Conservation (phyloP, 768 basidiomycete genomes). For the Amyloporia xantha region DNA sequence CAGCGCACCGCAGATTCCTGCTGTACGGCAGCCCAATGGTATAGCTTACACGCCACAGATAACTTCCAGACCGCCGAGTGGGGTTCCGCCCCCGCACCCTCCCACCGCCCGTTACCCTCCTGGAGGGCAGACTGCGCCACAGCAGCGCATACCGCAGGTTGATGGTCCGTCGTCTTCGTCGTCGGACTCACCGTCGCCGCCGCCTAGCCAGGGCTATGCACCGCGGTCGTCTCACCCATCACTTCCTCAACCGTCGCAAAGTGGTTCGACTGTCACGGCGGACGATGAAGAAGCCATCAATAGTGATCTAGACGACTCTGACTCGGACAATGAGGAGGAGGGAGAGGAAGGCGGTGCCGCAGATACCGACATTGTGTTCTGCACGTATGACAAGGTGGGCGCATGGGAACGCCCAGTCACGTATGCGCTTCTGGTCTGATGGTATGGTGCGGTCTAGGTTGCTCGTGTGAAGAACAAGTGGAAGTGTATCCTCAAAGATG, state of each 20-base stretch:
- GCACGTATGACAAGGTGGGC: slow-evolving; percentile 94
- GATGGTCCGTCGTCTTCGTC: slow-evolving; percentile 59
- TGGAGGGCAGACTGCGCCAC: slow-evolving; percentile 1
- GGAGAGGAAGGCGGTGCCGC: slow-evolving; percentile 66
- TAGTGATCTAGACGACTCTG: slow-evolving; percentile 93
- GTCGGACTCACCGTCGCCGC: slow-evolving; percentile 66
- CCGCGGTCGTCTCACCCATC: slow-evolving; percentile 71
- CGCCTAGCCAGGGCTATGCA: slow-evolving; percentile 54
- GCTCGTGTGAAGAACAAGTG: slow-evolving; percentile 99
- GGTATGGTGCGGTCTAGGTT: slow-evolving; percentile 46
- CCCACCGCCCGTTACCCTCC: slow-evolving; percentile 18
- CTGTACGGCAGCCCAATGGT: slow-evolving; percentile 46
- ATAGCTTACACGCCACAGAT: slow-evolving; percentile 42
- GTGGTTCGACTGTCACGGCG: slow-evolving; percentile 29
- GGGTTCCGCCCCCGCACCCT: slow-evolving; percentile 12
- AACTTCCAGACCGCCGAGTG: slow-evolving; percentile 9
- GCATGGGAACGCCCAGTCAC: not conserved
- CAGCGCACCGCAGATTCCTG: slow-evolving; percentile 55
- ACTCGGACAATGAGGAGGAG: slow-evolving; percentile 81
- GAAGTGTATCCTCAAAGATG: slow-evolving; percentile 97
- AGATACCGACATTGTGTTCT: slow-evolving; percentile 89
- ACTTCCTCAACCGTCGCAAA: slow-evolving; percentile 53
- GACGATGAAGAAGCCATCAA: slow-evolving; percentile 85
- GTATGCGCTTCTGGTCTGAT: not conserved
- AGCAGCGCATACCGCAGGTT: slow-evolving; percentile 13